A percentile compares a stretch with the other conserved stretches of the same genome.
phyloP scores from a whole-genome alignment of 257 asterid species.

The Petrea volubilis region DNA sequence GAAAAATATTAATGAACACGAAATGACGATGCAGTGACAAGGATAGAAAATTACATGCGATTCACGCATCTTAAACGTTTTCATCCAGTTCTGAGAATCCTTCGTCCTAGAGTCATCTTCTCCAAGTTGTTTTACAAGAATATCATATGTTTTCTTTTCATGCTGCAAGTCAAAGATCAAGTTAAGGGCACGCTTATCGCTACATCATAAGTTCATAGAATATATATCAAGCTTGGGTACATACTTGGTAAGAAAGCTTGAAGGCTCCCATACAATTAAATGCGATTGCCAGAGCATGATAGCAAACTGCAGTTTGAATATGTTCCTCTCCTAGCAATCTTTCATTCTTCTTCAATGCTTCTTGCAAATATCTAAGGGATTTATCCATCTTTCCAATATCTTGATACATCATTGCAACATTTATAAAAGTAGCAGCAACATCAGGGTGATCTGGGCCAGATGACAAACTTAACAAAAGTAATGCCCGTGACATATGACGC shows the following conservation, averaged over 20 bases:
- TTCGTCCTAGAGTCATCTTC: constrained; percentile 73
- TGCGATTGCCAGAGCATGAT: constrained; percentile 94
- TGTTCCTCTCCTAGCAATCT: constrained; percentile 89
- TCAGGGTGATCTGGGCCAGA: constrained; percentile 99
- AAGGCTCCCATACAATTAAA: constrained; percentile 68
- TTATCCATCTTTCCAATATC: constrained; percentile 84
- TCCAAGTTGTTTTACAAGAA: constrained; percentile 75
- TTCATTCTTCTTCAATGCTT: constrained; percentile 87
- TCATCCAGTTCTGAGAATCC: constrained; percentile 76
- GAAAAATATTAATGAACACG: neutral
- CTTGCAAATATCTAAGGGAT: constrained; percentile 94
- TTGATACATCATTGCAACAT: constrained; percentile 99
- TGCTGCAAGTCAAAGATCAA: constrained; percentile 43
- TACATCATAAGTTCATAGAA: neutral
- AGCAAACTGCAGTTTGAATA: constrained; percentile 98
- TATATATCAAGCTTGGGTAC: constrained; percentile 4
- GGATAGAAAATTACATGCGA: constrained; percentile 43
- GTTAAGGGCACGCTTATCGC: neutral
- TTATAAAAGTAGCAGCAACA: constrained; percentile 92
- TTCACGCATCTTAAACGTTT: constrained; percentile 71
- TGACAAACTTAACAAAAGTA: constrained; percentile 72
- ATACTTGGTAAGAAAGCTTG: constrained; percentile 76
- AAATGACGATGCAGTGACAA: neutral
- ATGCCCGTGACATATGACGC: constrained; percentile 73
- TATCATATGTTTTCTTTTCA: constrained; percentile 74